Evolutionary conservation across 768 basidiomycete genomes (phyloP).

Genomic region (Fomitopsis pulvina): DNA sequence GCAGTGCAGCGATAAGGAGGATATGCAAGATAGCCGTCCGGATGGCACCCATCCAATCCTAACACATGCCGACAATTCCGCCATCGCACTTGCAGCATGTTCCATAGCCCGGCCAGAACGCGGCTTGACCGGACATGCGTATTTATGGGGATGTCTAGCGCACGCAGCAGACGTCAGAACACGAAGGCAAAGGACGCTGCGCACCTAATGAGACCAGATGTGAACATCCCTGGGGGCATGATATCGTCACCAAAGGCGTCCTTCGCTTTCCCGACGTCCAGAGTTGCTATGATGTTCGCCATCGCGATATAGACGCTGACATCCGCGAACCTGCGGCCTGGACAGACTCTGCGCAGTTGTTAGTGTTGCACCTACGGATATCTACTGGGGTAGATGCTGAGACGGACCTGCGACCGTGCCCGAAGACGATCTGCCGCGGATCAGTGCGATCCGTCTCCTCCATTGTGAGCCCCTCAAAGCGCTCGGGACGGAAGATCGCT

Average conservation of each 20-base stretch:
- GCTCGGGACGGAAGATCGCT: neutral
- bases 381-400: neutral
- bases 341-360: slow-evolving; percentile 35
- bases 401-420: slow-evolving; percentile 40
- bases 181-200: neutral
- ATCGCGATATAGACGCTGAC: slow-evolving; percentile 38
- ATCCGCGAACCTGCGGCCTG: slow-evolving; percentile 47
- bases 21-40: no score
- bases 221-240: slow-evolving; percentile 31
- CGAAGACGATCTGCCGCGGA: slow-evolving; percentile 44
- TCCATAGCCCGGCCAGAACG: neutral
- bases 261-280: slow-evolving; percentile 35
- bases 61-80: no score
- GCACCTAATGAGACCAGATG: slow-evolving; percentile 39
- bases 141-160: neutral
- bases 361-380: no score
- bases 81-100: neutral
- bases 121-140: neutral
- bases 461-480: neutral
- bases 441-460: slow-evolving; percentile 11
- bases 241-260: slow-evolving; percentile 35
- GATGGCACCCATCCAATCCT: no score
- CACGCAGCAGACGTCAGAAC: neutral
- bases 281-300: slow-evolving; percentile 38
- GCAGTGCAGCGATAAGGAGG: no score